These are phyloP conservation scores for Talaromyces sp. DNA, from an alignment of 2,329 filamentous ascomycete genomes.

Conservation along the genomic window DNA sequence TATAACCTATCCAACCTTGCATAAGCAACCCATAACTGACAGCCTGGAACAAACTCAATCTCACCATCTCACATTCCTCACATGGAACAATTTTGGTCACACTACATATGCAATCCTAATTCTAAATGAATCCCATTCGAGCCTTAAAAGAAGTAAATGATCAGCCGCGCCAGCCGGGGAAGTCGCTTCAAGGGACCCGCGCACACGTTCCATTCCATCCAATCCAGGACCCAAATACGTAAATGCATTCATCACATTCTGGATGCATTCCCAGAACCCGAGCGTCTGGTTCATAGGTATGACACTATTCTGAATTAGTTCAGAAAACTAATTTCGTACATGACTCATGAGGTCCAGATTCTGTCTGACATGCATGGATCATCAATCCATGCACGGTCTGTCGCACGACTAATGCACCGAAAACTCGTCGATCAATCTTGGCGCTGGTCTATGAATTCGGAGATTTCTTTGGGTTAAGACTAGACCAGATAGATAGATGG, in stretches of 20 bases:
- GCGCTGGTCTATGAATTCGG: not conserved
- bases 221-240: no score
- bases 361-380: slow-evolving; percentile 4
- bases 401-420: not conserved
- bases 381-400: not conserved
- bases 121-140: not conserved
- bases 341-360: not conserved
- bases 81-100: not conserved
- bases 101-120: not conserved
- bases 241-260: not conserved
- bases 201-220: not conserved
- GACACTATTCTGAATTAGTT: not conserved
- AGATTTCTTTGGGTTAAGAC: not conserved
- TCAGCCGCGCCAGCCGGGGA: not conserved
- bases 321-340: not conserved
- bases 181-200: not conserved
- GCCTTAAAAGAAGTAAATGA: not conserved
- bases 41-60: not conserved
- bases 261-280: not conserved
- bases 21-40: not conserved
- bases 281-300: not conserved
- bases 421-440: not conserved
- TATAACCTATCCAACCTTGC: not conserved
- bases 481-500: not conserved
- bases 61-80: not conserved